These are phyloP conservation scores for Umbilicus rupestris DNA, from an alignment of 164 flowering plant genomes.

Conservation along the genomic window DNA sequence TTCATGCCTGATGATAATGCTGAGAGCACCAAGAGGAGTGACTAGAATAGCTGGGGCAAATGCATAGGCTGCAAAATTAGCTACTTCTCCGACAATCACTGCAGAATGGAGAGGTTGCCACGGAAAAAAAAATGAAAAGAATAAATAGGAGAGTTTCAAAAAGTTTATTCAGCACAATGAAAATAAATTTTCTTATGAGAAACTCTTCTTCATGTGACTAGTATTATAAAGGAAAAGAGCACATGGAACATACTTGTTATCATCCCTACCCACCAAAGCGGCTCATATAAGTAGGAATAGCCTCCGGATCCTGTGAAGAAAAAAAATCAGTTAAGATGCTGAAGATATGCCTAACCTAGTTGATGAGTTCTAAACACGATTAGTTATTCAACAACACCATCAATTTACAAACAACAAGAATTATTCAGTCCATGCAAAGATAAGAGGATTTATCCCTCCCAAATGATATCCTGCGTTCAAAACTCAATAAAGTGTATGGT, in stretches of 20 bases:
- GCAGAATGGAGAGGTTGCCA: conserved; percentile 14
- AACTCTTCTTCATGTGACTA: not conserved
- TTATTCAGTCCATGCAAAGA: not conserved
- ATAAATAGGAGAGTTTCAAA: not conserved
- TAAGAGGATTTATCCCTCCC: not conserved
- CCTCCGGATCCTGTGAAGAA: conserved; percentile 70
- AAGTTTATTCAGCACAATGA: no score
- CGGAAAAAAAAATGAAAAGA: not conserved
- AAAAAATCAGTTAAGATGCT: not conserved
- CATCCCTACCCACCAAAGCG: conserved; percentile 97
- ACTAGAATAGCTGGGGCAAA: conserved; percentile 89
- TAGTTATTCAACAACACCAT: no score
- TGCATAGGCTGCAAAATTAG: conserved; percentile 92
- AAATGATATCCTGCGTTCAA: not conserved
- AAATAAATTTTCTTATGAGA: not conserved
- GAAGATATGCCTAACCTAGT: no score
- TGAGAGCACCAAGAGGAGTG: conserved; percentile 88
- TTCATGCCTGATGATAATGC: conserved; percentile 83
- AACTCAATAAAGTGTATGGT: no score
- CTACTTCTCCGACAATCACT: conserved; percentile 88
- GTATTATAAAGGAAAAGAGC: not conserved
- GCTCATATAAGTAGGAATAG: conserved; percentile 80
- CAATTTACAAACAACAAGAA: no score
- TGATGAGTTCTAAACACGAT: no score
- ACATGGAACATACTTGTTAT: conserved; percentile 59